Evolutionary conservation across 768 basidiomycete species (phyloP).

Genomic region (Termitomyces sp.): DNA sequence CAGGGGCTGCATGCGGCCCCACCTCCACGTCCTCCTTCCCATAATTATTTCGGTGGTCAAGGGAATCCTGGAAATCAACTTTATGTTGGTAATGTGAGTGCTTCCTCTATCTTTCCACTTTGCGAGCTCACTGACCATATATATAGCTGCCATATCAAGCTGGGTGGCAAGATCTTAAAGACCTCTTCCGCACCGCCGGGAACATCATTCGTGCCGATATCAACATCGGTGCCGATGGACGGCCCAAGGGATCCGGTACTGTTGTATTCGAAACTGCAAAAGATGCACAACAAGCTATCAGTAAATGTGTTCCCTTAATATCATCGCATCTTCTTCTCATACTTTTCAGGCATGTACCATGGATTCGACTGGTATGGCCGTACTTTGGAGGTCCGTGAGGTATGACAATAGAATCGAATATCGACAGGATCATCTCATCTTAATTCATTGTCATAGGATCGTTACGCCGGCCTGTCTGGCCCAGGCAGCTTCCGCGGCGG

Average conservation of each 20-base stretch:
- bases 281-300: constrained; percentile 89
- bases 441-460: constrained; percentile 64
- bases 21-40: constrained; percentile 79
- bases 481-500: constrained; percentile 59
- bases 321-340: constrained; percentile 7
- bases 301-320: constrained; percentile 43
- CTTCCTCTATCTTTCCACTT: neutral
- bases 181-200: constrained; percentile 93
- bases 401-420: constrained; percentile 26
- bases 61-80: constrained; percentile 85
- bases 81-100: constrained; percentile 84
- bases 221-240: constrained; percentile 88
- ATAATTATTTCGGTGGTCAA: constrained; percentile 63
- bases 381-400: constrained; percentile 93
- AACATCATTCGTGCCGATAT: constrained; percentile 96
- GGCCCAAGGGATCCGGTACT: constrained; percentile 95
- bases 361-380: constrained; percentile 98
- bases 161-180: constrained; percentile 99
- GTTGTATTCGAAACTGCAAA: constrained; percentile 91
- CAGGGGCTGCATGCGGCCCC: constrained; percentile 76
- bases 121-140: neutral
- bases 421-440: neutral
- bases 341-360: constrained; percentile 80
- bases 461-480: constrained; percentile 82
- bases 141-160: constrained; percentile 88